Evolutionary conservation across 148 eudicot species (phyloP).

Genomic region (Rhododendron simsii): DNA sequence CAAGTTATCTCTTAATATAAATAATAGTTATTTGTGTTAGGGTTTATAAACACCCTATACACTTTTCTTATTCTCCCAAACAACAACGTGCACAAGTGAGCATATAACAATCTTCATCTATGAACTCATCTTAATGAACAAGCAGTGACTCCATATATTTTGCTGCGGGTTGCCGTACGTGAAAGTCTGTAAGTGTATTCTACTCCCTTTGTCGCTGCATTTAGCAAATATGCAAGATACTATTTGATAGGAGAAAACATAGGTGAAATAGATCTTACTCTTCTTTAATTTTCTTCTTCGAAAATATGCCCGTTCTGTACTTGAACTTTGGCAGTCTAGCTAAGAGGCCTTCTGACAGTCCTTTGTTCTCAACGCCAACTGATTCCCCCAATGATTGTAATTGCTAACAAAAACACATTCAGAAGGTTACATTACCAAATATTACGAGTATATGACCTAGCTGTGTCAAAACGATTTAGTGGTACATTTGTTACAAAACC

Average conservation of each 20-base stretch:
- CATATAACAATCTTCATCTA: not conserved
- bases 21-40: too few species aligned
- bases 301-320: constrained; percentile 49
- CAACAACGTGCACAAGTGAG: not conserved
- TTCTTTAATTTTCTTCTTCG: constrained; percentile 38
- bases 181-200: not conserved
- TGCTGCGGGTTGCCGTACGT: not conserved
- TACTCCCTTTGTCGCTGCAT: not conserved
- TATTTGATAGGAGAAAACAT: not conserved
- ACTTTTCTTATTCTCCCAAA: too few species aligned
- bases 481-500: not conserved
- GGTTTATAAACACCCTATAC: too few species aligned
- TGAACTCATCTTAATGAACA: not conserved
- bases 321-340: constrained; percentile 61
- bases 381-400: constrained; percentile 58
- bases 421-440: not conserved
- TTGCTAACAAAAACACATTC: constrained; percentile 42
- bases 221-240: not conserved
- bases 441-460: constrained; percentile 1
- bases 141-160: not conserved
- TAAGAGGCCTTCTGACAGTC: constrained; percentile 57
- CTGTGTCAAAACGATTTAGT: not conserved
- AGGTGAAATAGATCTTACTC: constrained; percentile 41
- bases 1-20: too few species aligned
- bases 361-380: constrained; percentile 64